Evolutionary conservation across 176 grass and related monocot species (phyloP).

Genomic region (Miscanthus lutarioriparius): DNA sequence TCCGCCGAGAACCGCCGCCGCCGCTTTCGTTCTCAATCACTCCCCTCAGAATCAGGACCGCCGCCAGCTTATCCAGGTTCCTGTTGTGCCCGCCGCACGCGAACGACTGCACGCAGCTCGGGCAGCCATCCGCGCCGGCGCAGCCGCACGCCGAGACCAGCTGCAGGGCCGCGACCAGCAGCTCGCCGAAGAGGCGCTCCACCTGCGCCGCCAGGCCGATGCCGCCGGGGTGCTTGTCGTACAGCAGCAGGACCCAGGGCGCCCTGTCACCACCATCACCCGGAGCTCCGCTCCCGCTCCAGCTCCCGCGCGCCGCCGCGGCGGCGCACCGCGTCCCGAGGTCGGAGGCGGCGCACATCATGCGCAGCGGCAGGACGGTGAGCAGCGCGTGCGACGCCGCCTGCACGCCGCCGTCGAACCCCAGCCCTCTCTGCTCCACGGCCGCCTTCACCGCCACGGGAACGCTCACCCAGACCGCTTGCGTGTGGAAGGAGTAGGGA

Average conservation of each 20-base stretch:
- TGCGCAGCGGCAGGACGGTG: constrained; percentile 48
- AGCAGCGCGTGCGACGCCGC: background rate
- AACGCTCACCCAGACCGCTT: background rate
- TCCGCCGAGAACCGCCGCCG: background rate
- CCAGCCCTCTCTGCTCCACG: background rate
- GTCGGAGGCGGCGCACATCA: constrained; percentile 65
- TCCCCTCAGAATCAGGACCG: constrained; percentile 6
- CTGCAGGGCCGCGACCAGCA: constrained; percentile 50
- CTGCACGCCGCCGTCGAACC: background rate
- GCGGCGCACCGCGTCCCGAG: constrained; percentile 55
- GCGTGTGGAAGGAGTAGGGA: background rate
- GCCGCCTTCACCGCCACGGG: no score
- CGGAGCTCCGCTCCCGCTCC: no score
- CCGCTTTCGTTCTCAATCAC: background rate
- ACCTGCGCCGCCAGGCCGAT: constrained; percentile 64
- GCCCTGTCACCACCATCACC: background rate
- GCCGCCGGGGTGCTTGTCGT: constrained; percentile 64
- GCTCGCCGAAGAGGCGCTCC: constrained; percentile 50
- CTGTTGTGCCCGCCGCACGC: background rate
- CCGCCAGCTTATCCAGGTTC: constrained; percentile 13
- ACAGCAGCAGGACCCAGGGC: constrained; percentile 46
- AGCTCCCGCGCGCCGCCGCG: no score
- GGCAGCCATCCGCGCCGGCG: background rate
- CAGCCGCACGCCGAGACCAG: constrained; percentile 34
- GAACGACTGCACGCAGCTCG: constrained; percentile 27